phyloP scores from a whole-genome alignment of 2,329 filamentous ascomycete genomes.

The Zelopaecilomyces penicillatus region DNA sequence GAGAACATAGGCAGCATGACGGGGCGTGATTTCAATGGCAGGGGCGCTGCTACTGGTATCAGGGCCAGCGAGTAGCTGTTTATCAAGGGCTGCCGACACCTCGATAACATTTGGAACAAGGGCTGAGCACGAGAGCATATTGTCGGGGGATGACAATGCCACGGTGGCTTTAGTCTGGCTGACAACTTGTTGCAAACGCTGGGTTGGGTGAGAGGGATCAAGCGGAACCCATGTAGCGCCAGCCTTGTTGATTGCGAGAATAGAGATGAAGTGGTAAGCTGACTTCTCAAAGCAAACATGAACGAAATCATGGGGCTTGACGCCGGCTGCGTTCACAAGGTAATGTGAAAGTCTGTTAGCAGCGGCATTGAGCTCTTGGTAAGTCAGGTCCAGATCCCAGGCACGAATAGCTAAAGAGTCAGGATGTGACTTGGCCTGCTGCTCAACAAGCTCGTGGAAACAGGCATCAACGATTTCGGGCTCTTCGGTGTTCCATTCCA shows the following conservation, averaged over 20 bases:
- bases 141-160: slow-evolving; percentile 6
- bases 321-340: not conserved
- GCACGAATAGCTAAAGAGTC: slow-evolving; percentile 1
- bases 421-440: not conserved
- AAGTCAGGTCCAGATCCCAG: slow-evolving; percentile 6
- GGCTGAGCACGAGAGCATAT: slow-evolving; percentile 12
- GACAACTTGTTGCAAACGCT: slow-evolving; percentile 7
- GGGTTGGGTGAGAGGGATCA: slow-evolving; percentile 9
- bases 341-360: not conserved
- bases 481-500: not conserved
- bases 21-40: not conserved
- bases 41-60: not conserved
- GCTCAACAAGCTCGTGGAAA: not conserved
- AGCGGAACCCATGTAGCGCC: slow-evolving; percentile 13
- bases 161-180: slow-evolving; percentile 5
- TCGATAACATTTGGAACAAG: slow-evolving; percentile 8
- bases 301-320: slow-evolving; percentile 5
- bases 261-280: slow-evolving; percentile 21
- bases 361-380: not conserved
- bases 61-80: not conserved
- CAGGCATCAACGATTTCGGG: not conserved
- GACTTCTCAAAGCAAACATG: slow-evolving; percentile 22
- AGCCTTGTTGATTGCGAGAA: slow-evolving; percentile 6
- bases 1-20: slow-evolving; percentile 4
- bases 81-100: not conserved